Base-by-base conservation (phyloP, 2,329 filamentous ascomycete genomes). In the Diplodia sapinea region DNA sequence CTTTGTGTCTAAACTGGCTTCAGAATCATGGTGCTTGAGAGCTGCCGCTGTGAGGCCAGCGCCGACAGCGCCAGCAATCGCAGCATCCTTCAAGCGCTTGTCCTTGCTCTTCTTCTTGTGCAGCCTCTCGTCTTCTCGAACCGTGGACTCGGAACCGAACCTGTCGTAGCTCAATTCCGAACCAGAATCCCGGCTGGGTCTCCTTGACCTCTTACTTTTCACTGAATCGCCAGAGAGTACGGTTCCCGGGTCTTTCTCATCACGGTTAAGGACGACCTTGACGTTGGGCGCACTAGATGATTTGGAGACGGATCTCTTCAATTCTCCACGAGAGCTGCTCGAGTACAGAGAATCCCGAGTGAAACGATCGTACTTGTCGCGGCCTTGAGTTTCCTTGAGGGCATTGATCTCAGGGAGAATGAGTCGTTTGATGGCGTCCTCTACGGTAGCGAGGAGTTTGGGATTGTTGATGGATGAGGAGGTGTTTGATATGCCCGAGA, bases 381-480 rank as follows among this genome's bases (percentile, higher is more conserved):
- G 87, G 73, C 88, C 90, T 70, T 90, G 88, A 75, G 97, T 93
- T 73, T 94, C 89, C 78, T 97, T 97, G 66, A 99, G 83, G 11
- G 93, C 92, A 73, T 93, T 94, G 54, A 99, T 84, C 78, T 99
- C 94, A 0, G 95, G 95, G 2, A 99, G 81, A 65, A 97, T 96
- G 61, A 97, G 84, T 59, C 93, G 87, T 70, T 93, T 89, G 74
- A 97, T 96, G 15, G 93, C 93, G 79, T 97, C 93, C 80, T 97
- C 94, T 3, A 97, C 94, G 0, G 93, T 95, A 74, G 95, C 92
- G 2, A 97, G 85, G 1, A 97, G 82, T 75, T 93, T 95, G 0
- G 94, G 94, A 74, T 97, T 97, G 80, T 96, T 96, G 77, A 96
- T 92, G 0, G 92, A 94, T 3, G 92, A 94, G 3, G 92, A 92